Evolutionary conservation across 371 early-diverging fungal genomes (phyloP).

Genomic region (Mortierella sp.): DNA sequence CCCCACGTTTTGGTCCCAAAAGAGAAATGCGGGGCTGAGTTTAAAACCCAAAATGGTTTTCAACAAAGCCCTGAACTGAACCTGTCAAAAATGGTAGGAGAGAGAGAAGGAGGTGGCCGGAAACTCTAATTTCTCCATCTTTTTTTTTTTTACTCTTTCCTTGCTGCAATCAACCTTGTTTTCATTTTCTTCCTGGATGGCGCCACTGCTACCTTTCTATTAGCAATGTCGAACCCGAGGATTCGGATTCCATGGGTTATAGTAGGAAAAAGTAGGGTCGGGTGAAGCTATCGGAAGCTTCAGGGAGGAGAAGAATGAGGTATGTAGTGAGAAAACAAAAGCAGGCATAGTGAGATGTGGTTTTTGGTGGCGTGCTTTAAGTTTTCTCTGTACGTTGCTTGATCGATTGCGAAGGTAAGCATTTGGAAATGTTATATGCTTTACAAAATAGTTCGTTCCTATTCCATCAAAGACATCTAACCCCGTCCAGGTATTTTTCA

Average conservation of each 20-base stretch:
- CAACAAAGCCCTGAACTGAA: neutral
- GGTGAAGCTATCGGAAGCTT: neutral
- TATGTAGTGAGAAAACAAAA: too few relatives aligned
- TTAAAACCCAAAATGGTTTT: slow-evolving; percentile 19
- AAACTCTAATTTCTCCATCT: slow-evolving; percentile 35
- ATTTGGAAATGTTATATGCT: too few relatives aligned
- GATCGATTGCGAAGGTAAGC: too few relatives aligned
- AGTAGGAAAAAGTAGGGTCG: neutral
- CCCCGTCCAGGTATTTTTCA: too few relatives aligned
- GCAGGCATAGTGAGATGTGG: too few relatives aligned
- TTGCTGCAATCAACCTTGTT: neutral
- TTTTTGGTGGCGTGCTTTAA: too few relatives aligned
- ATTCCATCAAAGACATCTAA: too few relatives aligned
- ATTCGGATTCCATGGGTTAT: neutral
- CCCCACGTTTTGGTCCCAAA: slow-evolving; percentile 22
- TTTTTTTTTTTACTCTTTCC: neutral
- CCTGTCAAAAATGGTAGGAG: neutral
- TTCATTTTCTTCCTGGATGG: neutral
- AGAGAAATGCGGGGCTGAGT: slow-evolving; percentile 46
- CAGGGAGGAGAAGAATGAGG: neutral
- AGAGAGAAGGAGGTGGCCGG: slow-evolving; percentile 3
- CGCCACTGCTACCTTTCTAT: neutral
- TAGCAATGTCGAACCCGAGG: neutral
- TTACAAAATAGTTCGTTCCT: too few relatives aligned
- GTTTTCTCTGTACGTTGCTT: too few relatives aligned